These are phyloP conservation scores for Gastrolobium bilobum DNA, from an alignment of 306 rosid genomes.

Conservation along the genomic window DNA sequence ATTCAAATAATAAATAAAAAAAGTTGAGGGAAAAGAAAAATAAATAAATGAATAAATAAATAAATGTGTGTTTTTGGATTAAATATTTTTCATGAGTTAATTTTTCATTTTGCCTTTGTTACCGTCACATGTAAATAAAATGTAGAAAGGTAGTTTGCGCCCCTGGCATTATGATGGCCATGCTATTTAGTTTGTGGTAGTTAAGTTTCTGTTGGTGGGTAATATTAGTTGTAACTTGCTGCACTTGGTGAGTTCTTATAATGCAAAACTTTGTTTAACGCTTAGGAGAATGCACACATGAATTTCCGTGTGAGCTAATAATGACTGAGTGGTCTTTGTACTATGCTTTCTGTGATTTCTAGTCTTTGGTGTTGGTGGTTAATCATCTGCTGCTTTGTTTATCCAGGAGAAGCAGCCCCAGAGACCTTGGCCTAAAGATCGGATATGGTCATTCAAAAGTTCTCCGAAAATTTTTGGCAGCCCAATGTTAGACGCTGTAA, in stretches of 20 bases:
- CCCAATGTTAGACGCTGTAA: slow-evolving; percentile 90
- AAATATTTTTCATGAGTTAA: background rate
- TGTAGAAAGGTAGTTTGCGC: background rate
- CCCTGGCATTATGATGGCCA: background rate
- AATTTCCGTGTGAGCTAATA: background rate
- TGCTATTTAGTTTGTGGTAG: slow-evolving; percentile 1
- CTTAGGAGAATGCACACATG: background rate
- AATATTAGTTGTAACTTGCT: background rate
- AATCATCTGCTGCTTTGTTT: slow-evolving; percentile 37
- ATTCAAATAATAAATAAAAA: no score
- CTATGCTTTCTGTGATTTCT: slow-evolving; percentile 26
- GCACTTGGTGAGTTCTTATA: background rate
- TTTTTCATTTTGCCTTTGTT: background rate
- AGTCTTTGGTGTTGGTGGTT: slow-evolving; percentile 18
- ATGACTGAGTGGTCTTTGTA: no score
- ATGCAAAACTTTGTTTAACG: background rate
- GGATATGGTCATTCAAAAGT: slow-evolving; percentile 90
- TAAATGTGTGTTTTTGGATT: background rate
- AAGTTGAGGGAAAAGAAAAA: no score
- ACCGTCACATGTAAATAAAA: background rate
- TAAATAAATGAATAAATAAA: no score
- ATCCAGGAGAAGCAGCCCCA: slow-evolving; percentile 93
- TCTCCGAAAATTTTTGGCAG: slow-evolving; percentile 80
- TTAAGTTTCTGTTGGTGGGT: background rate
- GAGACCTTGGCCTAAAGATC: slow-evolving; percentile 93